phyloP scores from a whole-genome alignment of 495 filamentous ascomycete species.

The Aspergillus sparsus region DNA sequence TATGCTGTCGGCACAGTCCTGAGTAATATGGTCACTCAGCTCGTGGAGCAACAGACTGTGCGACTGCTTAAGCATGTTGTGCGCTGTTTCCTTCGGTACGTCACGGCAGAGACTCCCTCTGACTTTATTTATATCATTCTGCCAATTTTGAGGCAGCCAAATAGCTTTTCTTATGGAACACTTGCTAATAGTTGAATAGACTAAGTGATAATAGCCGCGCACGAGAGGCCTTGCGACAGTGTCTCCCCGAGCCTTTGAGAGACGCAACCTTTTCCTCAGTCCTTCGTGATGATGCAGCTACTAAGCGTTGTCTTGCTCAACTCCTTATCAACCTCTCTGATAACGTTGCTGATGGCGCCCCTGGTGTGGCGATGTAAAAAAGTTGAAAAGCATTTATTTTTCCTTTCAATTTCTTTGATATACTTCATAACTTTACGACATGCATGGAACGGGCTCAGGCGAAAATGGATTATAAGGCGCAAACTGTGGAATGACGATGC shows the following conservation, averaged over 20 bases:
- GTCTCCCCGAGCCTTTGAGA: conserved; percentile 92
- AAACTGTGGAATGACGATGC: conserved; percentile 35
- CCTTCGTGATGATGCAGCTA: conserved; percentile 94
- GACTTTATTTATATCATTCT: neutral
- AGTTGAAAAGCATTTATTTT: conserved; percentile 39
- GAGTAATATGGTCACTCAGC: conserved; percentile 96
- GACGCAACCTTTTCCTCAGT: conserved; percentile 97
- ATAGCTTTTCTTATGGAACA: neutral
- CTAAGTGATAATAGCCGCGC: conserved; percentile 95
- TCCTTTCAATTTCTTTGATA: conserved; percentile 39
- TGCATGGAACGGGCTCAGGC: conserved; percentile 54
- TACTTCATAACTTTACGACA: conserved; percentile 46
- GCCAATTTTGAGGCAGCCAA: neutral
- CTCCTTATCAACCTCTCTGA: conserved; percentile 96
- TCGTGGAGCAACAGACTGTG: conserved; percentile 97
- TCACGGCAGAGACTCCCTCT: conserved; percentile 3
- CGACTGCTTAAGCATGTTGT: conserved; percentile 97
- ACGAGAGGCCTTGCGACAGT: conserved; percentile 92
- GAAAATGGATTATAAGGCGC: conserved; percentile 51
- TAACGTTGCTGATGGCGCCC: conserved; percentile 70
- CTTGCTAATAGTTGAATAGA: conserved; percentile 47
- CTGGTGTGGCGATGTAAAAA: conserved; percentile 51
- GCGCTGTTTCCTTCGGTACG: conserved; percentile 90
- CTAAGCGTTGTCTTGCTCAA: conserved; percentile 95
- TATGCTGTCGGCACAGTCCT: conserved; percentile 97